Evolutionary conservation across 106 monocot species (phyloP).

Genomic region (Ottelia alismoides): DNA sequence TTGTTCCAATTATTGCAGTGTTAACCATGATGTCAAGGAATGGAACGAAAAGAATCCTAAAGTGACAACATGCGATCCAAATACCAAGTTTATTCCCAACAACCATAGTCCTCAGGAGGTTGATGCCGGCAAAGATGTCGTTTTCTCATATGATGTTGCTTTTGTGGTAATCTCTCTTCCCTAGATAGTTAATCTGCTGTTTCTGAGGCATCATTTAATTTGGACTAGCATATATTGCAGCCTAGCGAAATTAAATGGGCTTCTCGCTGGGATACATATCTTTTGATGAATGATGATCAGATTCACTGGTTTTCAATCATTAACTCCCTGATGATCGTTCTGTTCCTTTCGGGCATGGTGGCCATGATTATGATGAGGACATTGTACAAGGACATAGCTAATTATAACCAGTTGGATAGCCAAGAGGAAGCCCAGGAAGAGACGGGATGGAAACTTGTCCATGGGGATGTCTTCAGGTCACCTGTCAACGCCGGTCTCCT

Average conservation of each 20-base stretch:
- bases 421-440: constrained; percentile 54
- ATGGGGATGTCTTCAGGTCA: constrained; percentile 44
- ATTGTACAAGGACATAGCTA: constrained; percentile 43
- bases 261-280: constrained; percentile 53
- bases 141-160: constrained; percentile 55
- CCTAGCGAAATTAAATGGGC: constrained; percentile 45
- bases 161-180: constrained; percentile 25
- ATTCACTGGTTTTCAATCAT: constrained; percentile 61
- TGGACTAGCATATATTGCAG: constrained; percentile 13
- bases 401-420: constrained; percentile 44
- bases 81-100: constrained; percentile 25
- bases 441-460: constrained; percentile 52
- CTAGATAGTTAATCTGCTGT: neutral
- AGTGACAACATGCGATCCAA: constrained; percentile 40
- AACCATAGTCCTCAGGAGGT: constrained; percentile 47
- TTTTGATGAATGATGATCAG: constrained; percentile 46
- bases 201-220: neutral
- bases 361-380: constrained; percentile 63
- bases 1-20: no score
- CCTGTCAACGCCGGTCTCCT: constrained; percentile 34
- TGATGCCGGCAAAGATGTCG: constrained; percentile 18
- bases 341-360: constrained; percentile 52
- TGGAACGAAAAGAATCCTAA: constrained; percentile 49
- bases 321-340: constrained; percentile 50
- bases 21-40: constrained; percentile 32